These are phyloP conservation scores for Phyllostachys edulis DNA, from an alignment of 176 grass and related monocot genomes.

Conservation along the genomic window DNA sequence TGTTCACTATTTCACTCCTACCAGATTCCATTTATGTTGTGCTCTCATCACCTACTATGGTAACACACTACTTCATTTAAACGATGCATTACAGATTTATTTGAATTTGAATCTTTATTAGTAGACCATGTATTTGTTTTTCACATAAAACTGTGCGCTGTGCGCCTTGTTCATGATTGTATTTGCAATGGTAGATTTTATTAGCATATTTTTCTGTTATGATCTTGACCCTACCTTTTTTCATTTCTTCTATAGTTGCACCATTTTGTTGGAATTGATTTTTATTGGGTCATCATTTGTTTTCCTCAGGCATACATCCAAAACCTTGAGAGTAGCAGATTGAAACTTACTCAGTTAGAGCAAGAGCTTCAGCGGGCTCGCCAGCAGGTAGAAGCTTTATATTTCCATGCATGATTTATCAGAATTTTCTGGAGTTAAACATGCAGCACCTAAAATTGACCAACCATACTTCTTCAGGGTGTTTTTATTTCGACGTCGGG, in stretches of 20 bases:
- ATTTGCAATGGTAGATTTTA: slow-evolving; percentile 4
- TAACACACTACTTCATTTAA: slow-evolving; percentile 6
- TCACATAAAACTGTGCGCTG: background rate
- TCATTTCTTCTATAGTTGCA: background rate
- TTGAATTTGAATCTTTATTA: background rate
- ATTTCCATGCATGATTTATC: slow-evolving; percentile 18
- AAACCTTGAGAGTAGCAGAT: slow-evolving; percentile 89
- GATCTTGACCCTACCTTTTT: background rate
- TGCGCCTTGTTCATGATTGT: slow-evolving; percentile 5
- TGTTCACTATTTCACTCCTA: background rate
- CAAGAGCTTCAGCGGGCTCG: slow-evolving; percentile 80
- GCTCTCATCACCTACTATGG: background rate
- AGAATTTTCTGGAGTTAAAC: slow-evolving; percentile 15
- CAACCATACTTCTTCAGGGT: slow-evolving; percentile 56
- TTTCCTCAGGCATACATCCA: slow-evolving; percentile 83
- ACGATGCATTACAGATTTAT: background rate
- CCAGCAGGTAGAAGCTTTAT: slow-evolving; percentile 56
- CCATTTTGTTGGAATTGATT: slow-evolving; percentile 11
- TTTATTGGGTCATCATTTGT: slow-evolving; percentile 24
- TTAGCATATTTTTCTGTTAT: background rate
- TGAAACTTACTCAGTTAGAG: slow-evolving; percentile 95
- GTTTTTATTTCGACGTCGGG: slow-evolving; percentile 81
- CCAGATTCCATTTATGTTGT: slow-evolving; percentile 7
- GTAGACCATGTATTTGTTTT: background rate
- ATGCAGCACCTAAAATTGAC: slow-evolving; percentile 25